Percentiles rank a stretch among this genome's conserved stretches.
phyloP scores from a whole-genome alignment of 805 yeast species.

The Diddensiella santjacobensis region DNA sequence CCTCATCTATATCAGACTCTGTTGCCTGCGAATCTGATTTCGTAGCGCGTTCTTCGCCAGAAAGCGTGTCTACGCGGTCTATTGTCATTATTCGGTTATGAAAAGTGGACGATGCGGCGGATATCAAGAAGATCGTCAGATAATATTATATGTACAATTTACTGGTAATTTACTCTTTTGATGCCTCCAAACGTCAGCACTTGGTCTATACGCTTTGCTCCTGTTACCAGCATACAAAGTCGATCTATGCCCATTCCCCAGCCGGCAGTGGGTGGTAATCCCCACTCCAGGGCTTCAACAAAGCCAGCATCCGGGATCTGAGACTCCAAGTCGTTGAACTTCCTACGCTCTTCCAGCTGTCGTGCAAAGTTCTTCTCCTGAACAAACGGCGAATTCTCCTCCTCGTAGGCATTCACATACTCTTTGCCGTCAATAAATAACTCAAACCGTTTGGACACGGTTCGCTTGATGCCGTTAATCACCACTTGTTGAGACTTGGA shows the following conservation, averaged over 20 bases:
- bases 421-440: slow-evolving; percentile 77
- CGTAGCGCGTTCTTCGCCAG: background rate
- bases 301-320: slow-evolving; percentile 69
- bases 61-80: background rate
- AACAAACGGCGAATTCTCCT: slow-evolving; percentile 80
- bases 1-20: background rate
- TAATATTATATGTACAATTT: slow-evolving; percentile 1
- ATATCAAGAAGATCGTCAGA: too few species aligned
- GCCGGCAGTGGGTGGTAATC: slow-evolving; percentile 97
- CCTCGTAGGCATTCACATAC: slow-evolving; percentile 91
- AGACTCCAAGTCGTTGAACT: slow-evolving; percentile 52
- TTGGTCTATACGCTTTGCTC: slow-evolving; percentile 51
- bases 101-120: too few species aligned
- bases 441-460: slow-evolving; percentile 72
- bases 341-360: slow-evolving; percentile 38
- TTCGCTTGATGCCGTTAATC: slow-evolving; percentile 28
- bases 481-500: slow-evolving; percentile 55
- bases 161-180: slow-evolving; percentile 23
- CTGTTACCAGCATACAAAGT: slow-evolving; percentile 72
- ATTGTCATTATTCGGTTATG: background rate
- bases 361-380: slow-evolving; percentile 60
- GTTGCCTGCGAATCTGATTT: background rate
- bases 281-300: slow-evolving; percentile 79
- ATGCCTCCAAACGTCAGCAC: slow-evolving; percentile 27
- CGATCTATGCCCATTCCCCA: slow-evolving; percentile 96